Conservation (phyloP, 495 filamentous ascomycete genomes). For the Hyaloscypha finlandica region DNA sequence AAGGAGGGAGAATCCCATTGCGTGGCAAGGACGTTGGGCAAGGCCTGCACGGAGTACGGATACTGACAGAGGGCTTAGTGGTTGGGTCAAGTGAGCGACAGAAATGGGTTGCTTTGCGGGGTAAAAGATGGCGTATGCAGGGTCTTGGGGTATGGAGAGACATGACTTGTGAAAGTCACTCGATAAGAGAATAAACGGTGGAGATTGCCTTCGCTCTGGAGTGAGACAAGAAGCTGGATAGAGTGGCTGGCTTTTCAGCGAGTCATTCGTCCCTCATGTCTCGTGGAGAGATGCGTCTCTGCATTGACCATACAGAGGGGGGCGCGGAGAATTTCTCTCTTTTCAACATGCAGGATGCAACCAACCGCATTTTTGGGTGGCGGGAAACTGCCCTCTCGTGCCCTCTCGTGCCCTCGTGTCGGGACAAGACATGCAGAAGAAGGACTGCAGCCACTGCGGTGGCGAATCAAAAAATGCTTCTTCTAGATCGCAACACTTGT, state of each 20-base stretch:
- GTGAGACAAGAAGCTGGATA: neutral
- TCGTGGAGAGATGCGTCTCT: neutral
- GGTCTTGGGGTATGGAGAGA: neutral
- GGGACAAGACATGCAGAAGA: neutral
- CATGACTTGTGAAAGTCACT: neutral
- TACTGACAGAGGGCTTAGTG: constrained; percentile 48
- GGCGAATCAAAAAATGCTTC: constrained; percentile 10
- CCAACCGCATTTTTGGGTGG: constrained; percentile 15
- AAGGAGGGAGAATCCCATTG: constrained; percentile 63
- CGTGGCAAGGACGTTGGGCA: constrained; percentile 55
- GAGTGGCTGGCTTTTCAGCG: neutral
- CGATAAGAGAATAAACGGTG: constrained; percentile 4
- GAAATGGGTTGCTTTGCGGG: constrained; percentile 14
- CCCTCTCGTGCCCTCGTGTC: neutral
- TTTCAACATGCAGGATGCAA: neutral
- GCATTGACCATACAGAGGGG: constrained; percentile 7
- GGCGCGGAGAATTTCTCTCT: constrained; percentile 4
- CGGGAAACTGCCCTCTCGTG: neutral
- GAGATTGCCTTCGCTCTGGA: neutral
- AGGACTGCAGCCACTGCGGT: neutral
- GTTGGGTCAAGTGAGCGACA: neutral
- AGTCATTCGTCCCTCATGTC: constrained; percentile 19
- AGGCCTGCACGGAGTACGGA: constrained; percentile 64
- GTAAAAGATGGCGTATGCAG: constrained; percentile 12
- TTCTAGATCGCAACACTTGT: constrained; percentile 9